phyloP scores from a whole-genome alignment of 768 basidiomycete genomes.

The Pluteus cervinus region DNA sequence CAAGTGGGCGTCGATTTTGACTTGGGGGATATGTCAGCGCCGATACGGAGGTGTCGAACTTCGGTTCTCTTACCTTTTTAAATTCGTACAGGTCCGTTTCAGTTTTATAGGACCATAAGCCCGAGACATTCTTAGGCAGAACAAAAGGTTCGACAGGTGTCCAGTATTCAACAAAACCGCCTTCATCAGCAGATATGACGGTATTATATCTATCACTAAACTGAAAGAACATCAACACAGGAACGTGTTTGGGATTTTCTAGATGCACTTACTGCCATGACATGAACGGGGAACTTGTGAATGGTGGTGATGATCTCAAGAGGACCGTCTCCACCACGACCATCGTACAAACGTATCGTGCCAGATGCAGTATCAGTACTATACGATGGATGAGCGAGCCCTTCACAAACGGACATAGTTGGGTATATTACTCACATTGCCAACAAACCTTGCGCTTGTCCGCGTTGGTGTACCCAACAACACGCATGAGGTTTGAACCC shows the following conservation, averaged over 20 bases:
- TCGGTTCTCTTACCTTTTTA: slow-evolving; percentile 75
- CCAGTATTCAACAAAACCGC: slow-evolving; percentile 97
- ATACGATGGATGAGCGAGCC: slow-evolving; percentile 7
- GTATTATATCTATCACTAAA: slow-evolving; percentile 88
- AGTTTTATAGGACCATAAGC: slow-evolving; percentile 87
- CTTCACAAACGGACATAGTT: background rate
- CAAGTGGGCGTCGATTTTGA: slow-evolving; percentile 89
- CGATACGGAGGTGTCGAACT: background rate
- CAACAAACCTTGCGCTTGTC: slow-evolving; percentile 80
- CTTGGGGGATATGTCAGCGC: slow-evolving; percentile 32
- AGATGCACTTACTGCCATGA: slow-evolving; percentile 68
- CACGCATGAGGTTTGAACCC: slow-evolving; percentile 82
- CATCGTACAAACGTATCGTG: slow-evolving; percentile 86
- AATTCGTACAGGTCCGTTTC: slow-evolving; percentile 95
- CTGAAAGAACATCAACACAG: slow-evolving; percentile 32
- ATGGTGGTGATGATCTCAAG: slow-evolving; percentile 71
- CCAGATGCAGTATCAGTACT: slow-evolving; percentile 79
- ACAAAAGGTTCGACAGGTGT: slow-evolving; percentile 85
- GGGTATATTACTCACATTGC: slow-evolving; percentile 61
- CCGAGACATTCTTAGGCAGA: slow-evolving; percentile 67
- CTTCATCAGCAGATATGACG: slow-evolving; percentile 91
- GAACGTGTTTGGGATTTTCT: background rate
- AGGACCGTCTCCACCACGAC: slow-evolving; percentile 75
- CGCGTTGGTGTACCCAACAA: slow-evolving; percentile 91
- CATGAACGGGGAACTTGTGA: slow-evolving; percentile 84